phyloP scores from a whole-genome alignment of 2,329 filamentous ascomycete species.

The Fusarium longipes region DNA sequence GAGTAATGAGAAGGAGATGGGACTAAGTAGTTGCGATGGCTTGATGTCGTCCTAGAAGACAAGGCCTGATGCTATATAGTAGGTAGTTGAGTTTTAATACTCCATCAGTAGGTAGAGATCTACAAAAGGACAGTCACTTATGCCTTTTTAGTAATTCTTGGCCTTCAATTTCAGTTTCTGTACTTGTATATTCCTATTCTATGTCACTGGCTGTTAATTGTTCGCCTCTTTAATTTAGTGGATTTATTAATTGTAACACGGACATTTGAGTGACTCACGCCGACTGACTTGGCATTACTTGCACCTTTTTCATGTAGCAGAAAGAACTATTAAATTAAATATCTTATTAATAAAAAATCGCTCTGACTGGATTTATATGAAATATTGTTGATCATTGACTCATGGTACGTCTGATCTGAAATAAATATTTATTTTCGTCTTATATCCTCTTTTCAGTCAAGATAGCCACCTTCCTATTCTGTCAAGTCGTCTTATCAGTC shows the following conservation, averaged over 20 bases:
- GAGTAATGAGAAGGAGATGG: background rate
- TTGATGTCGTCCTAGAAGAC: constrained; percentile 1
- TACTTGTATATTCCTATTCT: background rate
- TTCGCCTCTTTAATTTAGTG: constrained; percentile 3
- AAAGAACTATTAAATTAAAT: background rate
- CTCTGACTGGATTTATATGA: constrained; percentile 13
- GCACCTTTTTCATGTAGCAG: background rate
- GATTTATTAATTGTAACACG: background rate
- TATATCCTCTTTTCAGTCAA: background rate
- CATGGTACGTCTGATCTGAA: background rate
- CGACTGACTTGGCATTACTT: constrained; percentile 35
- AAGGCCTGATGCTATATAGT: background rate
- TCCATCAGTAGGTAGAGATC: background rate
- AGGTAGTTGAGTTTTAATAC: background rate
- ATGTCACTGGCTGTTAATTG: constrained; percentile 2
- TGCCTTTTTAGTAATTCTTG: background rate
- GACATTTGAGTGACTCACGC: constrained; percentile 40
- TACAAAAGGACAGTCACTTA: constrained; percentile 1
- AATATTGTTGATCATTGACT: constrained; percentile 8
- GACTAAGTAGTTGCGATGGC: background rate
- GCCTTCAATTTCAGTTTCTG: background rate
- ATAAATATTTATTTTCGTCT: background rate
- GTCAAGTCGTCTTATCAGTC: background rate
- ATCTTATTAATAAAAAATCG: background rate
- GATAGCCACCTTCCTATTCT: constrained; percentile 36